Percentiles rank a stretch among this genome's conserved stretches.
Conservation (phyloP, 805 yeast genomes). For the Hanseniaspora clermontiae region DNA sequence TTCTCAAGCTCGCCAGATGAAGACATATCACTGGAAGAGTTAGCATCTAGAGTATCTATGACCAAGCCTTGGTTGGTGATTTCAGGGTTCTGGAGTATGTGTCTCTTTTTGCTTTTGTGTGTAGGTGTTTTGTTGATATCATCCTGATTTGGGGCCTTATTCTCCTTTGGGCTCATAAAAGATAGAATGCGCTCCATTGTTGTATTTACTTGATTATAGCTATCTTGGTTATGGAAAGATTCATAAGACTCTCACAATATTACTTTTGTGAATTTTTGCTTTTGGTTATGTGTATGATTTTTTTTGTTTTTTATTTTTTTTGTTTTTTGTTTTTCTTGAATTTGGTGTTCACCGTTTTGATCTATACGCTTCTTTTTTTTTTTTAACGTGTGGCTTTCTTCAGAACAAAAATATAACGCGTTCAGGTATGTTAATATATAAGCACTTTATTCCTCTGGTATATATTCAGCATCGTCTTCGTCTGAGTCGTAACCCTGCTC, state of each 20-base stretch:
- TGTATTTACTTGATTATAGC: no score
- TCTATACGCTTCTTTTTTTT: not conserved
- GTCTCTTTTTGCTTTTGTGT: not conserved
- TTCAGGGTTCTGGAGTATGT: not conserved
- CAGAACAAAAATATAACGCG: not conserved
- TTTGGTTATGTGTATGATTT: not conserved
- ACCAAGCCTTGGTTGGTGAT: not conserved
- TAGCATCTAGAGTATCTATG: not conserved
- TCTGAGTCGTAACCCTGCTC: not conserved
- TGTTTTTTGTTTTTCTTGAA: not conserved
- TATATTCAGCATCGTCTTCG: constrained; percentile 8
- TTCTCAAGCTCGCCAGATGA: not conserved
- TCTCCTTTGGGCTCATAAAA: not conserved
- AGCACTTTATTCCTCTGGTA: constrained; percentile 5
- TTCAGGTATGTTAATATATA: not conserved
- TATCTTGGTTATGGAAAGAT: no score
- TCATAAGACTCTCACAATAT: no score
- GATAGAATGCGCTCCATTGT: not conserved
- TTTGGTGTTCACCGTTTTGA: not conserved
- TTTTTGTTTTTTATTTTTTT: not conserved
- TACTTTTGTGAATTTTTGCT: no score
- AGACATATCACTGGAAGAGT: not conserved
- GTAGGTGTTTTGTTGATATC: constrained; percentile 7
- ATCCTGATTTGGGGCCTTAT: not conserved
- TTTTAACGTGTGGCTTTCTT: not conserved